Evolutionary conservation across 2,329 filamentous ascomycete species (phyloP).

Genomic region (Stromatinia cepivora): DNA sequence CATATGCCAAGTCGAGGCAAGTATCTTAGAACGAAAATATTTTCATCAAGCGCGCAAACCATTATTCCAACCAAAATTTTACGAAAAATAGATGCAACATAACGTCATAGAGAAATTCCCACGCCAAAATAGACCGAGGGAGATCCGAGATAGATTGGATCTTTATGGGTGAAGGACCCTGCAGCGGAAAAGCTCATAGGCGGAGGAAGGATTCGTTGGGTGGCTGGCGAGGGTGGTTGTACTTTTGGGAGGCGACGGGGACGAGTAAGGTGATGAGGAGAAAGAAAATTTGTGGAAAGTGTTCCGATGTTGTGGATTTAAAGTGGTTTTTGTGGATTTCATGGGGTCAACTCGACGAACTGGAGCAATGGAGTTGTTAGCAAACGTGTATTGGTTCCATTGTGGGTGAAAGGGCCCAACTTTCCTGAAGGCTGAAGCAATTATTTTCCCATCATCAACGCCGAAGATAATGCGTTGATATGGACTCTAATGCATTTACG

Average conservation of each 20-base stretch:
- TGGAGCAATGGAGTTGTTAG: slow-evolving; percentile 6
- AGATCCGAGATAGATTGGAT: slow-evolving; percentile 21
- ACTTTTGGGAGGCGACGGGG: not conserved
- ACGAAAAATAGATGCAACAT: slow-evolving; percentile 10
- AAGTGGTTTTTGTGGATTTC: slow-evolving; percentile 17
- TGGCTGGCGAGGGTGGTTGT: slow-evolving; percentile 17
- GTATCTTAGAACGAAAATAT: not conserved
- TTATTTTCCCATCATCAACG: not conserved
- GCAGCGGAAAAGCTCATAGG: slow-evolving; percentile 23
- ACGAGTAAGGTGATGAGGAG: not conserved
- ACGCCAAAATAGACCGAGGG: slow-evolving; percentile 21
- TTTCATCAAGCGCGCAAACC: slow-evolving; percentile 6
- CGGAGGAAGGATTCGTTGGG: slow-evolving; percentile 12
- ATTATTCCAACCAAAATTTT: not conserved
- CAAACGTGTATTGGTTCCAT: not conserved
- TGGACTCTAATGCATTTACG: slow-evolving; percentile 5
- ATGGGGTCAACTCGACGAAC: slow-evolving; percentile 3
- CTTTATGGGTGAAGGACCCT: slow-evolving; percentile 16
- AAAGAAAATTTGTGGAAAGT: not conserved
- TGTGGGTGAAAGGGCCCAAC: not conserved
- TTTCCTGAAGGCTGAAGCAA: slow-evolving; percentile 4
- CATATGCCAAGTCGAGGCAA: slow-evolving; percentile 3
- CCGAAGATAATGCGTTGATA: slow-evolving; percentile 9
- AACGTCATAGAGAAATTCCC: slow-evolving; percentile 12
- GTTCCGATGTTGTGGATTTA: slow-evolving; percentile 9